phyloP scores from a whole-genome alignment of 768 basidiomycete species.

The Mycena latifolia region DNA sequence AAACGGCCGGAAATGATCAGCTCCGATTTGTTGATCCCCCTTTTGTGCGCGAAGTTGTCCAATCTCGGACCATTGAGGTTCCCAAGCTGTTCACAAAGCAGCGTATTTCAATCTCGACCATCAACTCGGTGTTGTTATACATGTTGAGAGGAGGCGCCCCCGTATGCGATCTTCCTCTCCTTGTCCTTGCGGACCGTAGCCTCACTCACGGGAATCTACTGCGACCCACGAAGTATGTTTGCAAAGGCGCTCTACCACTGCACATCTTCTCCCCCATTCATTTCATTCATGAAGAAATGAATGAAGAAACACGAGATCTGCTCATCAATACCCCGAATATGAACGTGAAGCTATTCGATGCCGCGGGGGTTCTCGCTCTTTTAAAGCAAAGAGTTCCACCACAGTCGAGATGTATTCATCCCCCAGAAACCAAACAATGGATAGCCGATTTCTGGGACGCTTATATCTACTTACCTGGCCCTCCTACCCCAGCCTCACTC shows the following conservation, averaged over 20 bases:
- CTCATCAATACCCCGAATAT: constrained; percentile 17
- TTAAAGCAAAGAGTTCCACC: constrained; percentile 7
- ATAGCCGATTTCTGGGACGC: constrained; percentile 33
- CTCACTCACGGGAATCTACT: constrained; percentile 15
- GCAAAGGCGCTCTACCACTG: constrained; percentile 11
- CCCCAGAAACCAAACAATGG: constrained; percentile 21
- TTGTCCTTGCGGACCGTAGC: constrained; percentile 22
- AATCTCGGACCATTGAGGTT: not conserved
- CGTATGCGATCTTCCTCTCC: constrained; percentile 25
- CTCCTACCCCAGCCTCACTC: constrained; percentile 12
- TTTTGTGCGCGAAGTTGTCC: constrained; percentile 13
- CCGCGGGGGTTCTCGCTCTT: constrained; percentile 21
- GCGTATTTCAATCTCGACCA: not conserved
- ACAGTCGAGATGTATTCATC: constrained; percentile 14
- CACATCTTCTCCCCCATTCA: constrained; percentile 22
- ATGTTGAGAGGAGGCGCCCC: constrained; percentile 19
- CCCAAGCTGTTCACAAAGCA: not conserved
- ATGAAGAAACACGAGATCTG: constrained; percentile 10
- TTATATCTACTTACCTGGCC: constrained; percentile 22
- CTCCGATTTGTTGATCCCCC: constrained; percentile 26
- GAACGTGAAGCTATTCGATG: constrained; percentile 31
- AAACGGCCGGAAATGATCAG: not conserved
- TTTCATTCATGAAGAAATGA: constrained; percentile 25
- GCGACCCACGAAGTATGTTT: constrained; percentile 13
- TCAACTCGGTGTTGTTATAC: constrained; percentile 16